Base-by-base conservation (phyloP, 352 stramenopile species). In the Pythium apleroticum region DNA sequence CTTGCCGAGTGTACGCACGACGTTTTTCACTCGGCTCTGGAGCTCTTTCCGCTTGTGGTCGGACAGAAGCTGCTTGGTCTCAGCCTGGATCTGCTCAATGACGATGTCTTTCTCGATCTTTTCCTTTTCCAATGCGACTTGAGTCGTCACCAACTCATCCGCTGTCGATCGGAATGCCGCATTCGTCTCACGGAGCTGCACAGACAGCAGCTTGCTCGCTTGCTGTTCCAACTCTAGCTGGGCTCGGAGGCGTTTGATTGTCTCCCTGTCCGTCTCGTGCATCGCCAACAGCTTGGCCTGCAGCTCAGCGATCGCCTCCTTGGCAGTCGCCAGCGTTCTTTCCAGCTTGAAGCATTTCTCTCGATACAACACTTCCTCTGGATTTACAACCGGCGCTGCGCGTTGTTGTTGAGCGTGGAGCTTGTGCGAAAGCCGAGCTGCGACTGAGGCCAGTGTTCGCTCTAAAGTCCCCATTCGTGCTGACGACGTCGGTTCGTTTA, bases 301-400 rank as follows among this genome's bases (percentile, higher is more conserved):
- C 17, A 78, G 31, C 7, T 72, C 55, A 5, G 49, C 57, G 15
- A 89, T 68, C 0, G 69, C 59, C 17, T 77, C 60, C 27, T 91
- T 89, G 6, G 75, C 68, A 9, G 71, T 54, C 0, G 69, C 68
- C 9, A 93, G 61, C 17, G 78, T 71, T 37, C 77, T 74, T 30
- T 93, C 81, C 25, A 93, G 68, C 35, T 77, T 75, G 43, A 87
- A 81, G 19, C 69, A 81, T 28, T 80, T 81, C 15, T 82, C 75
- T 35, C 80, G 66, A 35, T 85, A 83, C 19, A 68, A 78, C 12
- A 64, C 49, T 37, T 86, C 78, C 43, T 84, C 75, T 0, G 62
- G 22, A 17, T 60, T 74, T 4, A 65, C 48, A 4, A 39, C 49
- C 3, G 45, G 45, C 1, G 24, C 24, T 5, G 24, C 45, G 24